Conservation (phyloP, 2,329 filamentous ascomycete species). For the Arthrobotrys sphaeroides region DNA sequence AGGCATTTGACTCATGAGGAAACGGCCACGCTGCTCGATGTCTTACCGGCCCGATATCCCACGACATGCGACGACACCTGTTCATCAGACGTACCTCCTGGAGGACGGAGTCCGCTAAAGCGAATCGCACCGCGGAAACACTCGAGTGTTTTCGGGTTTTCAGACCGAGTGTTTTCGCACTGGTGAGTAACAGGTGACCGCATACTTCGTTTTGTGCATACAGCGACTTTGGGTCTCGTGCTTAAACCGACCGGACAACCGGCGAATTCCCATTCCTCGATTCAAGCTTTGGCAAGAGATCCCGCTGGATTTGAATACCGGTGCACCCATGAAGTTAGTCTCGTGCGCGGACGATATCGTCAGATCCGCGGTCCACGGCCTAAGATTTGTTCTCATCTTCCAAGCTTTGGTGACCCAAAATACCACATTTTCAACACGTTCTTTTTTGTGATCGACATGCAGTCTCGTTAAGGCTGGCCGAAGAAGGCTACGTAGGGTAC, state of each 20-base stretch:
- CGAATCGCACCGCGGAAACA: background rate
- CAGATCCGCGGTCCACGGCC: background rate
- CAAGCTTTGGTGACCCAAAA: background rate
- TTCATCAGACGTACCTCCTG: background rate
- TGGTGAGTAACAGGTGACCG: constrained; percentile 7
- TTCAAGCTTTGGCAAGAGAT: background rate
- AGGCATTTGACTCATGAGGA: constrained; percentile 26
- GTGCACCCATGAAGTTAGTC: too few species aligned
- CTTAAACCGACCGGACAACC: background rate
- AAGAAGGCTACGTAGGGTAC: too few species aligned
- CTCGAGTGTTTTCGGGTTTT: too few species aligned
- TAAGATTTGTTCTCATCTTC: too few species aligned
- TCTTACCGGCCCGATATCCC: constrained; percentile 21
- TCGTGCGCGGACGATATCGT: too few species aligned
- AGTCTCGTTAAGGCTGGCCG: too few species aligned
- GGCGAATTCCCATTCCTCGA: background rate
- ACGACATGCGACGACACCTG: background rate
- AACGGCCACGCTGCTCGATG: constrained; percentile 5
- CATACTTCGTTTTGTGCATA: background rate
- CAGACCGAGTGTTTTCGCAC: too few species aligned
- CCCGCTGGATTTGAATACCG: too few species aligned
- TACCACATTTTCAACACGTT: constrained; percentile 28
- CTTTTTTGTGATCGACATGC: background rate
- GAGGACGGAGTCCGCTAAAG: constrained; percentile 22
- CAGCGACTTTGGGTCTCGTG: background rate